Percentiles rank a stretch among this genome's conserved stretches.
phyloP scores from a whole-genome alignment of 2,329 filamentous ascomycete species.

The Cercospora berteroae region DNA sequence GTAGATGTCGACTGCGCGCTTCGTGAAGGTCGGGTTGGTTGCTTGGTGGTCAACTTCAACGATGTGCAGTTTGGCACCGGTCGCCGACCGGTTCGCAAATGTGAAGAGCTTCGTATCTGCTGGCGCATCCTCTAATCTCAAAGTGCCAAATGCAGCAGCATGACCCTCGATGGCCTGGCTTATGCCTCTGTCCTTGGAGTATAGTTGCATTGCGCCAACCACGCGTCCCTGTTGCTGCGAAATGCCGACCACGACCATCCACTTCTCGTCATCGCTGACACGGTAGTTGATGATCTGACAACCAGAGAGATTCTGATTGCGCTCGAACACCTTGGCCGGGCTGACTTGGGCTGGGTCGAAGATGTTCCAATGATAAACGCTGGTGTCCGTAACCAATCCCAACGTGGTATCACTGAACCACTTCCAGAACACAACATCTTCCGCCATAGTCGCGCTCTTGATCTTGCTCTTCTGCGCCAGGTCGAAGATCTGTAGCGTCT shows the following conservation, averaged over 20 bases:
- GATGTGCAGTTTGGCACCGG: slow-evolving; percentile 91
- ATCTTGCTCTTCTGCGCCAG: slow-evolving; percentile 89
- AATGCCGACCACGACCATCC: slow-evolving; percentile 97
- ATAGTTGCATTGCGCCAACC: slow-evolving; percentile 94
- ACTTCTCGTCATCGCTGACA: slow-evolving; percentile 91
- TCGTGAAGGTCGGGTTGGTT: slow-evolving; percentile 82
- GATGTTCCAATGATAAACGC: slow-evolving; percentile 97
- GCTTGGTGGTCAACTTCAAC: slow-evolving; percentile 95
- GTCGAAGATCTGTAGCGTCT: slow-evolving; percentile 97
- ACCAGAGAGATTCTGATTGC: slow-evolving; percentile 81
- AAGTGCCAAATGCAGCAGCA: slow-evolving; percentile 87
- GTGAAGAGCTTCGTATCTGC: slow-evolving; percentile 94
- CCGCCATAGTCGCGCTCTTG: slow-evolving; percentile 93
- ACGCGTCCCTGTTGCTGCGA: slow-evolving; percentile 90
- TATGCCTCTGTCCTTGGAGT: slow-evolving; percentile 92
- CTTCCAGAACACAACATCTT: slow-evolving; percentile 99
- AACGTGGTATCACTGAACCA: slow-evolving; percentile 91
- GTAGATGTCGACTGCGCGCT: slow-evolving; percentile 97
- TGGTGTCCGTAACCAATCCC: slow-evolving; percentile 84
- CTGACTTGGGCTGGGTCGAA: slow-evolving; percentile 76
- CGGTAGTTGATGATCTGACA: slow-evolving; percentile 99
- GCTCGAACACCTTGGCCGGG: slow-evolving; percentile 89
- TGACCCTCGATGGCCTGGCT: slow-evolving; percentile 98
- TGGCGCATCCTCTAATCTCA: slow-evolving; percentile 83
- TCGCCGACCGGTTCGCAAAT: slow-evolving; percentile 86